Base-by-base conservation (phyloP, 179 eudicot genomes). In the Heliamphora pulchella region DNA sequence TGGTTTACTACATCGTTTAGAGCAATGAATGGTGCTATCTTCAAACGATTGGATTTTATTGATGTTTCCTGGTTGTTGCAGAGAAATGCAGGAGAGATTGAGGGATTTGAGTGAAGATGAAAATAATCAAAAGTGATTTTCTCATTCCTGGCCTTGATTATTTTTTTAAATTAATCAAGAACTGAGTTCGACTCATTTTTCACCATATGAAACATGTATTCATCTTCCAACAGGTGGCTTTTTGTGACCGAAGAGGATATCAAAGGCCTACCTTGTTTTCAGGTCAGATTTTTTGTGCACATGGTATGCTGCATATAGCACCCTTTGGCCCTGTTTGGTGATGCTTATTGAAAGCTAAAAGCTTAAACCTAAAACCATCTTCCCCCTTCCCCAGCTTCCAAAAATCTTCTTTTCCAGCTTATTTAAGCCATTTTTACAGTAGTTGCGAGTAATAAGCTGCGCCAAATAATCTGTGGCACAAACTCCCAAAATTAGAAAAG, bases 231-330 rank as follows among this genome's bases (percentile, higher is more conserved):
- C 62, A 96, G 99, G 87, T 92, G 94, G 96, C 92, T 94, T 69
- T 96, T 94, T 84, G 95, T 95, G 78, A 95, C 97, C 61, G 98
- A 95, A 87, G 98, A 93, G 75, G 98, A 95, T 81, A 93, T 95
- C 76, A 95, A 95, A 87, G 85, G 87, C 76, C 83, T 90, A 82
- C 95, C 97, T 51, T 91, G 97, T 85, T 95, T 93, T 89, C 93
- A 87, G 94, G 97, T 88, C 65, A 82, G 83, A 77, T 78, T 76
- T 72, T 70, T 59, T 14, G 59, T 79, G 67, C 48, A 72, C 8
- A 46, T 55, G 1, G 8, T 9, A 10, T 41, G 51, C 11, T 65
- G 71, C 71, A 50, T n/a, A 8, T 74, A 54, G 3, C 63, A 5
- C 66, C 18, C 31, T 31, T 31, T 31, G 31, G 75, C 58, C 75